Evolutionary conservation across 306 rosid genomes (phyloP), one percentile per base, ranked within the genome.

Genomic region (Gynostemma pentaphyllum): DNA sequence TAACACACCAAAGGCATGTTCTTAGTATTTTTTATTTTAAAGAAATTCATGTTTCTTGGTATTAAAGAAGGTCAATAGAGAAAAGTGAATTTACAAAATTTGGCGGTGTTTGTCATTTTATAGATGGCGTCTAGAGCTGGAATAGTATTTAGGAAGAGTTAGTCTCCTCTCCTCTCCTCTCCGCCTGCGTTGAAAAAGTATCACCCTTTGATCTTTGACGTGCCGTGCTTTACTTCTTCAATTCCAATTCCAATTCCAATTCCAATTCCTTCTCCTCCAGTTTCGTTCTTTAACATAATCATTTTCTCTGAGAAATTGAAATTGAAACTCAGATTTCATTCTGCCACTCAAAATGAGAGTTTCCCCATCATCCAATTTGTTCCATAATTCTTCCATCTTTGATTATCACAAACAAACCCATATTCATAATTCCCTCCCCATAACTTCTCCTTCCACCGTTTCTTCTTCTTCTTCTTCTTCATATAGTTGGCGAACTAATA

Each of bases 401-500:
- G 47, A 59, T 59, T 59, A 46, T 46, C 65, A 37, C 34, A 59
- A 37, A 37, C 65, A 21, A 12, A 60, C 65, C 66, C 50, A 61
- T 39, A 21, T 60, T 39, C 48, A 37, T 60, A 32, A 32, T 7
- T 60, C 47, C 65, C 8, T 10, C n/a, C 46, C 27, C 14, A 22
- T 61, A 30, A 41, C 39, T 14, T 40, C 36, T 8, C 66, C 66
- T 48, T 34, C 66, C 4, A 3, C 66, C 5, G 50, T 61, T 61
- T 61, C 66, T 40, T 61, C 50, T 40, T 61, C 66, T 36, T 39
- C 66, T 40, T 61, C 49, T 61, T 61, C 49, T 61, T 61, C 42
- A 0, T 40, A 30, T 7, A 34, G 36, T 22, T 18, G 49, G 14
- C 50, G 37, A 41, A 42, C 39, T 18, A 24, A 41, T 24, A 50